Base-by-base conservation (phyloP, 208 protist genomes). In the Naegleria gruberi region DNA sequence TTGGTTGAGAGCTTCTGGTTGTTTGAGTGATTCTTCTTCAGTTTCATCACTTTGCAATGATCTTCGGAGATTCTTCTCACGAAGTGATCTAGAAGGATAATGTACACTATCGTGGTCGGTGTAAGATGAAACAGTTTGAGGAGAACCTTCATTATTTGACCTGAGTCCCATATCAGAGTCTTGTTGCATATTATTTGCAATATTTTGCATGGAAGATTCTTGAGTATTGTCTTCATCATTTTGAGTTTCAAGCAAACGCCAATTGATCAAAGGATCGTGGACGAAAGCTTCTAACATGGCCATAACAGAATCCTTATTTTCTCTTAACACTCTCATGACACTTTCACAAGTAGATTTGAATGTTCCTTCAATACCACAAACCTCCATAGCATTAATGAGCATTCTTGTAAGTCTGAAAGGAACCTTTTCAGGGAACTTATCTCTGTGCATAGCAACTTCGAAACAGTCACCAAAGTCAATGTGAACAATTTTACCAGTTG, bases 381-480 rank as follows among this genome's bases (percentile, higher is more conserved):
- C 97, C 91, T 99, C 99, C 93, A 99, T 99, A 4, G 99, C 99
- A 44, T 95, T 96, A 47, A 99, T 95, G 0, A 99, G 95, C 92
- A 99, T 99, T 47, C 99, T 95, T 40, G 99, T 99, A 10, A 99
- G 94, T 40, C 99, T 95, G 95, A 99, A 99, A 26, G 99, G 99
- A n/a, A 99, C 96, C 8, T 97, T 97, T 94, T 99, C 99, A 6
- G 99, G 98, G 93, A 98, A 99, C 77, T 99, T 97, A 2, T 99
- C 96, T 42, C 99, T 94, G 45, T 97, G 95, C 98, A 99, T 99
- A 0, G 99, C 99, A 5, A 99, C 98, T 93, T 99, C 99, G 91
- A 99, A 99, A 93, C 99, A 99, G 94, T 99, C 99, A 88, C 99
- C 99, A 95, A 99, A 99, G 95, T 99, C 99, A 93, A 99, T 99